Conservation (phyloP, 306 rosid species). For the Pyrus betulifolia region DNA sequence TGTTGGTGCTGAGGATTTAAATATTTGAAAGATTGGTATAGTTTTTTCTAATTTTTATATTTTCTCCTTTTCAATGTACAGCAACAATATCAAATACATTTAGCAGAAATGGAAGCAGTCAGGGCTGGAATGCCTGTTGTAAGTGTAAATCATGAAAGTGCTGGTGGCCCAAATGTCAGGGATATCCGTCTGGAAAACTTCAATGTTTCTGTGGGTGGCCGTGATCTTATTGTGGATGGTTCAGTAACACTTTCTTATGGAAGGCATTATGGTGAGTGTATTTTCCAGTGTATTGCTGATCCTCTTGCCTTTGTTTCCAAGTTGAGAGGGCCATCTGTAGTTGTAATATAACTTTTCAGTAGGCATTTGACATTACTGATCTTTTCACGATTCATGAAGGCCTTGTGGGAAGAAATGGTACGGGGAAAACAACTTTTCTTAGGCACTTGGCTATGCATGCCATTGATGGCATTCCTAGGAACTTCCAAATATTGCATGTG, state of each 20-base stretch:
- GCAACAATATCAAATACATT: slow-evolving; percentile 81
- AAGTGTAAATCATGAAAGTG: slow-evolving; percentile 61
- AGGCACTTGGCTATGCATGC: slow-evolving; percentile 99
- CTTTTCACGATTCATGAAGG: slow-evolving; percentile 33
- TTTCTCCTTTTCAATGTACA: slow-evolving; percentile 16
- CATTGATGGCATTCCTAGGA: slow-evolving; percentile 85
- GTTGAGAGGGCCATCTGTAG: neutral
- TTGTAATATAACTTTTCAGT: neutral
- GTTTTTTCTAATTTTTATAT: neutral
- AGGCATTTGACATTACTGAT: neutral
- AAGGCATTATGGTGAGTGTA: slow-evolving; percentile 80
- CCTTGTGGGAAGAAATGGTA: slow-evolving; percentile 94
- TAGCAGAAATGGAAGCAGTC: slow-evolving; percentile 89
- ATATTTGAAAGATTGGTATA: neutral
- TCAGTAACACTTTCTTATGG: slow-evolving; percentile 82
- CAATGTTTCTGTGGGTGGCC: slow-evolving; percentile 90
- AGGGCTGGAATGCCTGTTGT: slow-evolving; percentile 92
- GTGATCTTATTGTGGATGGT: slow-evolving; percentile 93
- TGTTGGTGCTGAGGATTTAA: neutral
- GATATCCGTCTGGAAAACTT: slow-evolving; percentile 90
- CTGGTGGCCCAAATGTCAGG: slow-evolving; percentile 66
- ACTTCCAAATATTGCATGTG: slow-evolving; percentile 93
- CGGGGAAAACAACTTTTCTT: slow-evolving; percentile 94
- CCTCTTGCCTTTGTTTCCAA: neutral
- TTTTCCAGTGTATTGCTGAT: neutral